Evolutionary conservation across 441 rosid genomes (phyloP).

Genomic region (Erodium moschatum): DNA sequence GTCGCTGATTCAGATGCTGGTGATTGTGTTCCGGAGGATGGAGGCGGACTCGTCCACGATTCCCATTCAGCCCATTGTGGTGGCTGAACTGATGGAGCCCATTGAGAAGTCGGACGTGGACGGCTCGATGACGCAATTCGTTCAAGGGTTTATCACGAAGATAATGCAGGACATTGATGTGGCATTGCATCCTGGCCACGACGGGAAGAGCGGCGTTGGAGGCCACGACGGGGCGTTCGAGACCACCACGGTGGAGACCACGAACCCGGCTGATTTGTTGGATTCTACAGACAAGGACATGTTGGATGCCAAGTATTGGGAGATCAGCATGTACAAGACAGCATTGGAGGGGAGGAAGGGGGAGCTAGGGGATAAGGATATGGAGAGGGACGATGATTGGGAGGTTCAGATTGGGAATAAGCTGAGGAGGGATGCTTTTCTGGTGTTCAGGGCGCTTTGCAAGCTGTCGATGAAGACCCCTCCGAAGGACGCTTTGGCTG

Average conservation of each 20-base stretch:
- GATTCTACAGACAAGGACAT: constrained; percentile 99
- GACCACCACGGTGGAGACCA: constrained; percentile 77
- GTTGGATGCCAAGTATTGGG: constrained; percentile 99
- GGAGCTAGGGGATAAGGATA: constrained; percentile 74
- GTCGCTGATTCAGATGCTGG: constrained; percentile 84
- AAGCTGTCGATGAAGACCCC: constrained; percentile 97
- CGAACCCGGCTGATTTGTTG: constrained; percentile 89
- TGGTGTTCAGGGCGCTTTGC: constrained; percentile 96
- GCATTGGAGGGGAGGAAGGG: constrained; percentile 98
- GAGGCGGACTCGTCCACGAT: constrained; percentile 95
- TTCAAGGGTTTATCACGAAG: constrained; percentile 92
- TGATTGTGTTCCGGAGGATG: constrained; percentile 93
- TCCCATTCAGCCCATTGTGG: constrained; percentile 94
- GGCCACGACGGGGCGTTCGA: constrained; percentile 78
- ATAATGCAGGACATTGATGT: constrained; percentile 92
- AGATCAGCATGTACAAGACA: constrained; percentile 97
- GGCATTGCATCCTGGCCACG: constrained; percentile 53
- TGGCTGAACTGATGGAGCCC: constrained; percentile 90
- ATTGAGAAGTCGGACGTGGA: constrained; percentile 76
- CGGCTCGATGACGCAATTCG: constrained; percentile 82
- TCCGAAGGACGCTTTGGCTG: constrained; percentile 74
- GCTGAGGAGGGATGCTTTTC: constrained; percentile 90
- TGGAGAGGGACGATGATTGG: constrained; percentile 78
- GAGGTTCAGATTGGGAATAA: constrained; percentile 99
- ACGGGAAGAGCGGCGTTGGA: constrained; percentile 39